Percentiles rank a stretch among this genome's conserved stretches.
Evolutionary conservation across 768 basidiomycete species (phyloP).

Genomic region (Macrolepiota albuminosa): DNA sequence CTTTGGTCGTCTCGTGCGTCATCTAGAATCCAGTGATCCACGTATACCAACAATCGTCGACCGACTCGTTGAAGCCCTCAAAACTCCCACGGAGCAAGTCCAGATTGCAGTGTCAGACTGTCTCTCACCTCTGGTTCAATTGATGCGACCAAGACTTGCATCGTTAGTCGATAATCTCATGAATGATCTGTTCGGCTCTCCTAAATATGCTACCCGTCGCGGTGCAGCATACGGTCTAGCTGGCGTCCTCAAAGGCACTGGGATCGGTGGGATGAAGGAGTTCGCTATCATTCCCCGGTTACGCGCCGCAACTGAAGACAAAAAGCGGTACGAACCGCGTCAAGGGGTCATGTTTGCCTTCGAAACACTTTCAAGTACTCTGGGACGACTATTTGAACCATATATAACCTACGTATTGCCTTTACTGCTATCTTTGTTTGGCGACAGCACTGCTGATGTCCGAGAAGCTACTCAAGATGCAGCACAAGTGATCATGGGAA

Average conservation of each 20-base stretch:
- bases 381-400: constrained; percentile 91
- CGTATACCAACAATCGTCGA: constrained; percentile 82
- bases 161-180: constrained; percentile 74
- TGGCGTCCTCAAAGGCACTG: constrained; percentile 88
- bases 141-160: constrained; percentile 57
- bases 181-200: constrained; percentile 67
- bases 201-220: constrained; percentile 91
- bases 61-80: constrained; percentile 81
- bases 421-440: constrained; percentile 77
- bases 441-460: constrained; percentile 82
- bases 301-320: constrained; percentile 77
- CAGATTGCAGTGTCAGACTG: constrained; percentile 97
- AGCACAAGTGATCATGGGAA: constrained; percentile 90
- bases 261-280: constrained; percentile 81
- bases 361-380: constrained; percentile 81
- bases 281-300: constrained; percentile 74
- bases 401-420: constrained; percentile 85
- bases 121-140: constrained; percentile 76
- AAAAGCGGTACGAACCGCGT: constrained; percentile 79
- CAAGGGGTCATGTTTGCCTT: constrained; percentile 96
- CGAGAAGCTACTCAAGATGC: constrained; percentile 93
- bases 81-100: constrained; percentile 93
- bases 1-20: constrained; percentile 87
- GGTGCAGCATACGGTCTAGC: constrained; percentile 97
- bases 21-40: constrained; percentile 71